These are phyloP conservation scores for Umbelopsis vinacea DNA, from an alignment of 192 early-diverging fungal species.

Conservation along the genomic window DNA sequence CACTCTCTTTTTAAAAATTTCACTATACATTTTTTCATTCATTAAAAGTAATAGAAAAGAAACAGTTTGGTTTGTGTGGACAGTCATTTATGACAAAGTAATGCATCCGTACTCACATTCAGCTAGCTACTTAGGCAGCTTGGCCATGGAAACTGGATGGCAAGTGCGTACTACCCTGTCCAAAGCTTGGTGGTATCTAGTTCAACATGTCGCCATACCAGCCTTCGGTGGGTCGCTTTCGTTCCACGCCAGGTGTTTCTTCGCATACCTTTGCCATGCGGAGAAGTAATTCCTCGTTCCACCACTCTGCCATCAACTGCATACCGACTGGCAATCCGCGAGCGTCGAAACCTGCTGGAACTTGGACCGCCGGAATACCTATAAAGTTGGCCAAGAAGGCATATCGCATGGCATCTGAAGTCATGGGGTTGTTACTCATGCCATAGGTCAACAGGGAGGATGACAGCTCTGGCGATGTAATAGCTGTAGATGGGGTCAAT, in stretches of 20 bases:
- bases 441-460: constrained; percentile 48
- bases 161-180: not conserved
- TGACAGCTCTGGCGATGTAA: constrained; percentile 59
- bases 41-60: constrained; percentile 4
- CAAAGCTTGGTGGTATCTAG: not conserved
- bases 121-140: too few relatives aligned
- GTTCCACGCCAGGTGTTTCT: constrained; percentile 38
- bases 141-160: not conserved
- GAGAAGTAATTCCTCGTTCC: constrained; percentile 65
- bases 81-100: too few relatives aligned
- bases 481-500: constrained; percentile 62
- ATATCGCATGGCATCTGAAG: constrained; percentile 61
- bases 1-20: not conserved
- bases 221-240: constrained; percentile 39
- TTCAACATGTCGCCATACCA: constrained; percentile 9
- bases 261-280: constrained; percentile 63
- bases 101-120: too few relatives aligned
- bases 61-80: not conserved
- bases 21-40: not conserved
- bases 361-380: constrained; percentile 66
- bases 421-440: constrained; percentile 56
- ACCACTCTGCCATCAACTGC: constrained; percentile 74
- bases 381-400: constrained; percentile 64
- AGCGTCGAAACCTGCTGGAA: constrained; percentile 61
- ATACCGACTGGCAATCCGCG: constrained; percentile 64